Evolutionary conservation across 306 rosid genomes (phyloP).

Genomic region (Quercus dentata): DNA sequence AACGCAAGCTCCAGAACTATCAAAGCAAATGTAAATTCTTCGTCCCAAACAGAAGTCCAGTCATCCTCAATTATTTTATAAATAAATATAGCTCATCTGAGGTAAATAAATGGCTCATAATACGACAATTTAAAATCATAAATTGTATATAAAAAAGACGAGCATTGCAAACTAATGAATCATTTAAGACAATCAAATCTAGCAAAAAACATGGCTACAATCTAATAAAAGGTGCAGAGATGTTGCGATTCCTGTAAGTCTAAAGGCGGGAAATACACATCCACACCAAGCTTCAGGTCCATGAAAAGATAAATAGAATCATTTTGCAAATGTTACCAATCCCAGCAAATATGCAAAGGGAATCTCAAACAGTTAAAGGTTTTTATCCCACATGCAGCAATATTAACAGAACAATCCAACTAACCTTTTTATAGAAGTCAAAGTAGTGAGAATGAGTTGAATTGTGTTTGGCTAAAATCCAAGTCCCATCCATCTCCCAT

Average conservation of each 20-base stretch:
- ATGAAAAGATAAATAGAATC: background rate
- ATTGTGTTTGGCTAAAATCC: slow-evolving; percentile 52
- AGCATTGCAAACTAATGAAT: background rate
- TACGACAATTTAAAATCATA: background rate
- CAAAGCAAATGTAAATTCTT: slow-evolving; percentile 68
- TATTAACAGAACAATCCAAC: background rate
- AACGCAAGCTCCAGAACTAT: slow-evolving; percentile 77
- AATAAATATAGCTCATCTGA: too few relatives aligned
- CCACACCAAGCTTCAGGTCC: too few relatives aligned
- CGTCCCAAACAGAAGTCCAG: slow-evolving; percentile 80
- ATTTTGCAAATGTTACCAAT: background rate
- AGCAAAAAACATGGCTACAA: background rate
- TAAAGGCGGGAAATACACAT: too few relatives aligned
- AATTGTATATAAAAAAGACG: background rate
- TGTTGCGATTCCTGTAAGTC: too few relatives aligned
- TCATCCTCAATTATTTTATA: slow-evolving; percentile 37
- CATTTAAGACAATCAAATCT: background rate
- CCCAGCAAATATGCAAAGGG: background rate
- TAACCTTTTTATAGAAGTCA: slow-evolving; percentile 87
- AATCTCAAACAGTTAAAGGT: background rate
- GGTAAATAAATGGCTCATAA: too few relatives aligned
- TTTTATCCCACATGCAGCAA: too few relatives aligned
- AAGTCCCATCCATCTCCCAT: slow-evolving; percentile 55
- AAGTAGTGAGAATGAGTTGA: slow-evolving; percentile 67
- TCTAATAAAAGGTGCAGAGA: too few relatives aligned